Percentiles rank a stretch among this genome's conserved stretches.
Evolutionary conservation across 2,329 filamentous ascomycete species (phyloP).

Genomic region (Nakataea oryzae): DNA sequence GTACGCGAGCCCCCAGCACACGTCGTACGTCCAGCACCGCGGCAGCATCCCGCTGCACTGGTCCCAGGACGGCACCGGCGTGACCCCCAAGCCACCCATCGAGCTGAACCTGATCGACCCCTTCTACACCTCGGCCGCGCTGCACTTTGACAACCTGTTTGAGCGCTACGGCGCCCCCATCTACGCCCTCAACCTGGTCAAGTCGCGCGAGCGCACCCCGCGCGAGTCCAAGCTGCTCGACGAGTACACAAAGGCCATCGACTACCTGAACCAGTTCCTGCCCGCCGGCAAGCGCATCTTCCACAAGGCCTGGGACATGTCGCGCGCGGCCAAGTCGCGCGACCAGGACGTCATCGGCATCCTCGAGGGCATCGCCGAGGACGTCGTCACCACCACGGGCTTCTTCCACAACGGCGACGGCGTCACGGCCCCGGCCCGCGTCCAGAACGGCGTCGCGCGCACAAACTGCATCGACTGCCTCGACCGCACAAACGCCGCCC

Average conservation of each 20-base stretch:
- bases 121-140: conserved; percentile 83
- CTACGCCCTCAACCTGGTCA: conserved; percentile 86
- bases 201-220: conserved; percentile 76
- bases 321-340: conserved; percentile 79
- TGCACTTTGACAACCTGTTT: conserved; percentile 94
- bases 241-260: conserved; percentile 79
- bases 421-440: conserved; percentile 45
- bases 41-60: conserved; percentile 96
- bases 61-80: conserved; percentile 92
- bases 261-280: conserved; percentile 90
- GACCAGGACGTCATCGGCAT: conserved; percentile 92
- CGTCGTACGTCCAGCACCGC: conserved; percentile 91
- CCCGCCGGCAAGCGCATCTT: conserved; percentile 76
- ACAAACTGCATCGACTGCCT: conserved; percentile 98
- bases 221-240: conserved; percentile 83
- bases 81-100: conserved; percentile 93
- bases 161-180: conserved; percentile 86
- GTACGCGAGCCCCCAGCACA: conserved; percentile 84
- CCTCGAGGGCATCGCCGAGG: conserved; percentile 79
- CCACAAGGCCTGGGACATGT: conserved; percentile 98
- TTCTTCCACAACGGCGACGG: conserved; percentile 92
- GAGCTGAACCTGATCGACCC: conserved; percentile 92
- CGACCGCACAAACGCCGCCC: conserved; percentile 92
- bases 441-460: conserved; percentile 86
- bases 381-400: conserved; percentile 73